Conservation (phyloP, 441 rosid genomes). For the Daphne laureola region DNA sequence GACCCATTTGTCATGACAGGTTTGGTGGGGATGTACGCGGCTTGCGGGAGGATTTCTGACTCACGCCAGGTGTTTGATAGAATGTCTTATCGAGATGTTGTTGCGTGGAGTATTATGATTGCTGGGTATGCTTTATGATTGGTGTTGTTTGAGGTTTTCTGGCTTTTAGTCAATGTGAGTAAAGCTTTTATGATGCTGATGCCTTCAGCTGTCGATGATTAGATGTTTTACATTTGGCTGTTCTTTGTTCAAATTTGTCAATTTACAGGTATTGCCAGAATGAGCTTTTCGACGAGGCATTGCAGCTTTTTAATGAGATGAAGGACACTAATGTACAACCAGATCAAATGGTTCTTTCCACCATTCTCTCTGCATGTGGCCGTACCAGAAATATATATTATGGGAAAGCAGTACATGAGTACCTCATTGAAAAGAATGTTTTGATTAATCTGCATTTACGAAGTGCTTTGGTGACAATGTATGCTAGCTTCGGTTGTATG, state of each 20-base stretch:
- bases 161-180: neutral
- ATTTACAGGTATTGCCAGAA: slow-evolving; percentile 34
- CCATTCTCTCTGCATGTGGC: slow-evolving; percentile 43
- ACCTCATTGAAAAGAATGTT: slow-evolving; percentile 29
- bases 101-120: slow-evolving; percentile 55
- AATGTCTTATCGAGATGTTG: slow-evolving; percentile 49
- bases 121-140: slow-evolving; percentile 30
- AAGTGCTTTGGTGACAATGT: slow-evolving; percentile 50
- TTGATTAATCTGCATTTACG: slow-evolving; percentile 32
- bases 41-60: slow-evolving; percentile 26
- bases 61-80: slow-evolving; percentile 48
- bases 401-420: slow-evolving; percentile 40
- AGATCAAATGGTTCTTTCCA: slow-evolving; percentile 48
- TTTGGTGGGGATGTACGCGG: slow-evolving; percentile 29
- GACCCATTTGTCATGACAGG: slow-evolving; percentile 54
- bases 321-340: slow-evolving; percentile 29
- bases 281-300: slow-evolving; percentile 37
- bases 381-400: slow-evolving; percentile 31
- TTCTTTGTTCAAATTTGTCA: slow-evolving; percentile 14
- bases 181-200: neutral
- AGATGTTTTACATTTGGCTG: neutral
- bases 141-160: neutral
- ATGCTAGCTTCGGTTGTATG: slow-evolving; percentile 41
- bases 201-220: neutral
- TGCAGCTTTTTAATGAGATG: slow-evolving; percentile 64